These are phyloP conservation scores for Cyberlindnera euphorbiae DNA, from an alignment of 805 yeast species.

Conservation along the genomic window DNA sequence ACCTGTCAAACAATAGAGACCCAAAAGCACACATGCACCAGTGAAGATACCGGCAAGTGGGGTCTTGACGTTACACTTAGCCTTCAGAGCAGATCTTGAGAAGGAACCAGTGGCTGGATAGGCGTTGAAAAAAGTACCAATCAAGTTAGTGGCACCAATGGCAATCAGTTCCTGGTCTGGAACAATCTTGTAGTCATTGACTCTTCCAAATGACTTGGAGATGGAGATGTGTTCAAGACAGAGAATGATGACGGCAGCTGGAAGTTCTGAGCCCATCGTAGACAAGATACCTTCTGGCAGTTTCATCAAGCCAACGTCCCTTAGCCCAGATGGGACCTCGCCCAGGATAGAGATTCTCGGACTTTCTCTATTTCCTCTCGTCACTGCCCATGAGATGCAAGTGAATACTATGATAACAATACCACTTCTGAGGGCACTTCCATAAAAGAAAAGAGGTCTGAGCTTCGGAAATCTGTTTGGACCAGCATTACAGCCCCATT, in stretches of 20 bases:
- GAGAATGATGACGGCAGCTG: constrained; percentile 79
- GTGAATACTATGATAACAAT: constrained; percentile 79
- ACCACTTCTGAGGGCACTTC: constrained; percentile 75
- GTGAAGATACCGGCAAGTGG: constrained; percentile 90
- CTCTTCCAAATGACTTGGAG: constrained; percentile 87
- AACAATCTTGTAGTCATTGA: constrained; percentile 83
- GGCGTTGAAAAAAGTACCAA: constrained; percentile 90
- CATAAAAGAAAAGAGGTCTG: constrained; percentile 55
- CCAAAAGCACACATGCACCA: constrained; percentile 82
- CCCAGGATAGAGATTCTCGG: constrained; percentile 58
- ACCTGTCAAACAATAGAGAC: constrained; percentile 76
- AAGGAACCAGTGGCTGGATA: constrained; percentile 97
- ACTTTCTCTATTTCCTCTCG: constrained; percentile 42
- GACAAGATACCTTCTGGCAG: constrained; percentile 55
- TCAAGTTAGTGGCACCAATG: constrained; percentile 84
- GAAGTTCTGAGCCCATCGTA: constrained; percentile 70
- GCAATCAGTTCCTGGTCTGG: constrained; percentile 95
- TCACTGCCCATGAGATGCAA: constrained; percentile 73
- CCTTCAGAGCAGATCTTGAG: constrained; percentile 89
- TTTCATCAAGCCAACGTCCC: constrained; percentile 67
- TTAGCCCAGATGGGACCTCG: constrained; percentile 76
- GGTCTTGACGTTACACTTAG: constrained; percentile 93
- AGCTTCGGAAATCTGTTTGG: constrained; percentile 60
- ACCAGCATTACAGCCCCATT: constrained; percentile 53
- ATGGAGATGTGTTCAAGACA: constrained; percentile 91